Evolutionary conservation across 2,329 filamentous ascomycete species (phyloP).

Genomic region (Aspergillus eucalypticola): DNA sequence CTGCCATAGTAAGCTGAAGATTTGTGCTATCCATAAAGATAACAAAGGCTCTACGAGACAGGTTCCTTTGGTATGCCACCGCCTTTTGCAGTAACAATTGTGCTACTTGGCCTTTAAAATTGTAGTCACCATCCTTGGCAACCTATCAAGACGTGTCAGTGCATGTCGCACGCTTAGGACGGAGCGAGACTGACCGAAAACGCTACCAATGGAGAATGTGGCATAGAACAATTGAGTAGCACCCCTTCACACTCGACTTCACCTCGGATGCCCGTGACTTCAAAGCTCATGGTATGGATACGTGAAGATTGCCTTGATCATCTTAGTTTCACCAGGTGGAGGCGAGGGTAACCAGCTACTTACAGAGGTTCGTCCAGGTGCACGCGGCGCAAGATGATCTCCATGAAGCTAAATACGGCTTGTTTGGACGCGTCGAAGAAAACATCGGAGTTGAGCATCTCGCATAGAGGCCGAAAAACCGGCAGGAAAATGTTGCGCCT

Average conservation of each 20-base stretch:
- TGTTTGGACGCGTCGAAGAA: background rate
- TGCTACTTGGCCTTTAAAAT: background rate
- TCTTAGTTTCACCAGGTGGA: background rate
- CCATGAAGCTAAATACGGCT: background rate
- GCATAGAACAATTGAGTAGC: background rate
- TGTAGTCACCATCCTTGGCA: background rate
- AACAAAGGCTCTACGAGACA: background rate
- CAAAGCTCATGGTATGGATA: background rate
- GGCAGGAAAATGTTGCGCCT: background rate
- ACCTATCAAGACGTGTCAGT: background rate
- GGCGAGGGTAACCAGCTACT: background rate
- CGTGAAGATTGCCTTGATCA: background rate
- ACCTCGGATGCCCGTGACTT: background rate
- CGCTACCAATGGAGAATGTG: background rate
- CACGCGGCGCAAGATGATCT: background rate
- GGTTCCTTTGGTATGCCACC: background rate
- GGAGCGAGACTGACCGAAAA: background rate
- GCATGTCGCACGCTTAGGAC: background rate
- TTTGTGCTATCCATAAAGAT: background rate
- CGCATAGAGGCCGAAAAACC: background rate
- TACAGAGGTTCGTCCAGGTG: background rate
- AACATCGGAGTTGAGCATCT: background rate
- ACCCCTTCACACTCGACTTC: background rate
- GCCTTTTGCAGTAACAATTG: background rate
- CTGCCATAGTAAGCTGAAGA: background rate